Evolutionary conservation across 345 rosid species (phyloP), one percentile per base, ranked within the genome.

Genomic region (Capsella bursapastoris): DNA sequence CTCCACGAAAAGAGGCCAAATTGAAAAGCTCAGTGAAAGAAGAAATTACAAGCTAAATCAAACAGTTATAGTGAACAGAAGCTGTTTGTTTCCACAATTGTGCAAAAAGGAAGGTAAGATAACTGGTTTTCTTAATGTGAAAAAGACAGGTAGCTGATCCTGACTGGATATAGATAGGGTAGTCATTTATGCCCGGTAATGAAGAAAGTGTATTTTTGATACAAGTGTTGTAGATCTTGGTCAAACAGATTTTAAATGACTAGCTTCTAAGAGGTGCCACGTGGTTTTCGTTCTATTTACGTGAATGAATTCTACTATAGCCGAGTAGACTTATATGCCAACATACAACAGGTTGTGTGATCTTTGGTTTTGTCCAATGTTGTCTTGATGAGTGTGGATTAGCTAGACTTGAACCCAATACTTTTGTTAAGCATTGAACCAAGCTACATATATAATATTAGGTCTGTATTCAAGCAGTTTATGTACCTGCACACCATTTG

Each of bases 21-120:
- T 44, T 70, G 15, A 79, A 78, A 80, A 76, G 50, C 47, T 32
- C 22, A 9, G 76, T 78, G 9, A 74, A 81, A 69, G 88, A 87
- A 79, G 87, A 84, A 59, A 57, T 9, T 41, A 66, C 71, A 35
- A 66, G 68, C 66, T 77, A 70, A 76, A 29, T 71, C 38, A 27
- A 48, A 51, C 66, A n/a, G n/a, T 52, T 63, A 7, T 63, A 29
- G 35, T 29, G 34, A 10, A 51, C 18, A 62, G 72, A 48, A 55
- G 52, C 38, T 18, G 32, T 44, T 51, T 35, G 61, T 76, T 27
- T 27, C 68, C 35, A 49, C 58, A 4, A 45, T 28, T 50, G 61
- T 77, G 63, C 61, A 40, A 51, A 57, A 58, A 4, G 45, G 51
- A 56, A 57, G 74, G 68, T 75, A 41, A 50, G 51, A 48, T 43